These are phyloP conservation scores for Fomitopsis pulvina DNA, from an alignment of 768 basidiomycete species.

Conservation along the genomic window DNA sequence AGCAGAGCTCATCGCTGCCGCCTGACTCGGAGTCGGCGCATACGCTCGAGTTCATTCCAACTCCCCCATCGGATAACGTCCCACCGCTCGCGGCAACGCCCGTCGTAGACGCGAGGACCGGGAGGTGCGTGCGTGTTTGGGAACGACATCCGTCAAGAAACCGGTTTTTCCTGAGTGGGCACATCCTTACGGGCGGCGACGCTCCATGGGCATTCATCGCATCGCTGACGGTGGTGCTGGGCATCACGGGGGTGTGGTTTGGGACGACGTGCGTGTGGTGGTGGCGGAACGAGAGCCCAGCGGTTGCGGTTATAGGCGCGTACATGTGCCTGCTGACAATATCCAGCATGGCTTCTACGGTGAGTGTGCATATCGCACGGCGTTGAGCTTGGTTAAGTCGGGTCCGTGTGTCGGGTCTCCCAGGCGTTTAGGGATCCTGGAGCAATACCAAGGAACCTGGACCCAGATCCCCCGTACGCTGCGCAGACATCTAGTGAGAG, in stretches of 20 bases:
- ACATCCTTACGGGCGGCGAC: constrained; percentile 80
- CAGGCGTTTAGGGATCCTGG: constrained; percentile 82
- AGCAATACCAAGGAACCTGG: constrained; percentile 82
- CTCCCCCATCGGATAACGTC: constrained; percentile 24
- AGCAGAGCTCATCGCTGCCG: constrained; percentile 11
- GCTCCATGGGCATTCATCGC: constrained; percentile 75
- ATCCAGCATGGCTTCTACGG: constrained; percentile 72
- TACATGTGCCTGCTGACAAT: constrained; percentile 62
- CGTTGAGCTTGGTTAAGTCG: not conserved
- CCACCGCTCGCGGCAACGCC: constrained; percentile 32
- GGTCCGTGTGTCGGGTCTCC: not conserved
- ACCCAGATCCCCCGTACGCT: constrained; percentile 78
- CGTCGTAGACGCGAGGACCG: constrained; percentile 24
- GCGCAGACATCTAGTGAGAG: constrained; percentile 55
- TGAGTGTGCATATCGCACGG: constrained; percentile 28
- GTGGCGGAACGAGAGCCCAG: constrained; percentile 76
- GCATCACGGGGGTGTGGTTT: constrained; percentile 77
- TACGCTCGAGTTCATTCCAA: constrained; percentile 16
- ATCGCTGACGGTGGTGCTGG: constrained; percentile 53
- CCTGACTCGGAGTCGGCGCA: constrained; percentile 15
- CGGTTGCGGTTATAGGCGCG: constrained; percentile 59
- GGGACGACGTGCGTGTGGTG: constrained; percentile 85
- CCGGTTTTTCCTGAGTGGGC: constrained; percentile 67
- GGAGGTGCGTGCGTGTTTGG: constrained; percentile 46
- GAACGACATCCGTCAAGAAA: constrained; percentile 67